Conservation (phyloP, 371 early-diverging fungal genomes). For the Blakeslea trispora region DNA sequence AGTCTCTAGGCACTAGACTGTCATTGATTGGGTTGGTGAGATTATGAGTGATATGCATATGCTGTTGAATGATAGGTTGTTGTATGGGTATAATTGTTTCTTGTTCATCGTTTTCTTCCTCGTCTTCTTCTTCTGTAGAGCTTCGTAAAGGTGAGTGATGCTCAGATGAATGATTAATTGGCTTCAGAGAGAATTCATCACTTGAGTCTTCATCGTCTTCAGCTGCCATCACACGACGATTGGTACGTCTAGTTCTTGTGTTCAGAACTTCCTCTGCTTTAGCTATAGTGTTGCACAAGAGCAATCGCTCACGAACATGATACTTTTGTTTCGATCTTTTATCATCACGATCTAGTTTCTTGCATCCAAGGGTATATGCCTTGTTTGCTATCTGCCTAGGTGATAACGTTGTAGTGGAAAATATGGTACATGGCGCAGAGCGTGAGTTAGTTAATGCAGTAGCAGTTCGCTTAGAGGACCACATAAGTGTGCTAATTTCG, state of each 20-base stretch:
- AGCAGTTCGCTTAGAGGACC: background rate
- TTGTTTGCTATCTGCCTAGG: constrained; percentile 52
- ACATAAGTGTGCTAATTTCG: too few species aligned
- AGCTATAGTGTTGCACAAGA: constrained; percentile 40
- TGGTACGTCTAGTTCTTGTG: constrained; percentile 40
- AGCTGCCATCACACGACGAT: constrained; percentile 46
- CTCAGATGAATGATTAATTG: constrained; percentile 3
- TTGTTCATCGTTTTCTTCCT: constrained; percentile 16
- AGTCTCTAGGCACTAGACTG: background rate
- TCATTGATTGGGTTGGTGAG: too few species aligned
- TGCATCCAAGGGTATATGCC: constrained; percentile 39
- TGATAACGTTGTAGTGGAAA: constrained; percentile 30
- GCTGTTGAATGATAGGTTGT: background rate
- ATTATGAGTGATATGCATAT: background rate
- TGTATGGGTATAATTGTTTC: constrained; percentile 2
- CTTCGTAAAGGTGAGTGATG: constrained; percentile 20
- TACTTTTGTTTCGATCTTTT: constrained; percentile 38
- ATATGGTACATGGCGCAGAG: constrained; percentile 25
- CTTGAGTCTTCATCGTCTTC: constrained; percentile 44
- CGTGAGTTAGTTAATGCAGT: constrained; percentile 1
- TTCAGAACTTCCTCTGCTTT: constrained; percentile 46
- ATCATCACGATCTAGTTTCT: constrained; percentile 51
- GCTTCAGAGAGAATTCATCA: constrained; percentile 13
- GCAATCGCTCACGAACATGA: constrained; percentile 40
- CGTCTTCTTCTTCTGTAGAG: constrained; percentile 7